Conservation (phyloP, 2,329 filamentous ascomycete genomes). For the Pseudocercospora macadamiae region DNA sequence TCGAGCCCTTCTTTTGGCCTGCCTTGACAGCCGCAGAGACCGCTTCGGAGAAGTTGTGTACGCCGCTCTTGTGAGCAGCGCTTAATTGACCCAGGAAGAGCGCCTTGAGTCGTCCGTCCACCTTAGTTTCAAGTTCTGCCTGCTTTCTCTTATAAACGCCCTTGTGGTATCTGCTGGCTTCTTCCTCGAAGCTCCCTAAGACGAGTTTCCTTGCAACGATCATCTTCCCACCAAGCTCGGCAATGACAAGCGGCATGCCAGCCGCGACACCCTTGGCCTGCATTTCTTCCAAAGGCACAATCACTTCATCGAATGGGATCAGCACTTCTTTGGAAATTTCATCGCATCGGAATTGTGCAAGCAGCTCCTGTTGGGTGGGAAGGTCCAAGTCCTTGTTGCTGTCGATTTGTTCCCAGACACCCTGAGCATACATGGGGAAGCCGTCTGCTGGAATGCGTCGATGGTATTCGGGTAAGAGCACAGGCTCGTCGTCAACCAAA, state of each 20-base stretch:
- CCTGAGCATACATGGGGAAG: constrained; percentile 90
- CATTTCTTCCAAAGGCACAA: constrained; percentile 81
- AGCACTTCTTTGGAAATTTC: constrained; percentile 92
- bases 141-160: constrained; percentile 87
- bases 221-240: constrained; percentile 74
- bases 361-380: constrained; percentile 92
- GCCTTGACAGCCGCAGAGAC: constrained; percentile 85
- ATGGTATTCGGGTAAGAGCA: constrained; percentile 94
- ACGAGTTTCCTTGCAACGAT: constrained; percentile 71
- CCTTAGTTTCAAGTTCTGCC: constrained; percentile 79
- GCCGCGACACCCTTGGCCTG: constrained; percentile 73
- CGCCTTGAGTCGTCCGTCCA: constrained; percentile 84
- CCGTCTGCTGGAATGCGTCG: constrained; percentile 94
- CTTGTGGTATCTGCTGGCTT: constrained; percentile 95
- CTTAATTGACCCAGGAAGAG: constrained; percentile 87
- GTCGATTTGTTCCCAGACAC: constrained; percentile 97
- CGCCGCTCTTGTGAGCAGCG: constrained; percentile 86
- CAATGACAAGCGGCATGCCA: constrained; percentile 74
- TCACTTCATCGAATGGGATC: constrained; percentile 77
- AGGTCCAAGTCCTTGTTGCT: constrained; percentile 98
- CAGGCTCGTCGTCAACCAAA: constrained; percentile 71
- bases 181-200: constrained; percentile 81
- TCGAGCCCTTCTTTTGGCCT: constrained; percentile 86
- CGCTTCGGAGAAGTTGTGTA: constrained; percentile 81
- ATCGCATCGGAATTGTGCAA: constrained; percentile 96